A percentile compares a stretch with the other conserved stretches of the same genome.
Conservation (phyloP, 2,329 filamentous ascomycete genomes). For the Beauveria brongniartii region DNA sequence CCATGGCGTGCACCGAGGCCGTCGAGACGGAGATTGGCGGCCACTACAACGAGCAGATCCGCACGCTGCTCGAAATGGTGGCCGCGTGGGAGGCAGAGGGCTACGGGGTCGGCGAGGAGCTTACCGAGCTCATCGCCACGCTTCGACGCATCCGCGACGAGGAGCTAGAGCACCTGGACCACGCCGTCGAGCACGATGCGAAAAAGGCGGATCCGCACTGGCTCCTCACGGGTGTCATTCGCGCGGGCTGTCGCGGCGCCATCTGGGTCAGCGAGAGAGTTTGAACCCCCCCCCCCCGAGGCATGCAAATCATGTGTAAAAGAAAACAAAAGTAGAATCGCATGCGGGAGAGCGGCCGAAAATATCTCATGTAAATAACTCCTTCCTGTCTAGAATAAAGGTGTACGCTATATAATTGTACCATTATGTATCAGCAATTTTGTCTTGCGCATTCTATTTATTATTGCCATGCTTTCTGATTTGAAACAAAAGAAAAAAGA, state of each 20-base stretch:
- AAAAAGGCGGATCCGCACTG: constrained; percentile 87
- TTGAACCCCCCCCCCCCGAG: constrained; percentile 24
- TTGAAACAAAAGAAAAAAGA: constrained; percentile 7
- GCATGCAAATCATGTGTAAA: background rate
- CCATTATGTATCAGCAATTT: background rate
- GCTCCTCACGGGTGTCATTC: constrained; percentile 76
- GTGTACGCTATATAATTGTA: constrained; percentile 1
- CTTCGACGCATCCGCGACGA: constrained; percentile 85
- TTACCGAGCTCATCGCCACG: constrained; percentile 62
- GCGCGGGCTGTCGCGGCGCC: constrained; percentile 81
- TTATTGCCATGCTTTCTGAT: background rate
- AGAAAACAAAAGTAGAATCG: background rate
- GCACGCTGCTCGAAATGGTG: constrained; percentile 73
- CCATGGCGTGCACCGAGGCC: constrained; percentile 97
- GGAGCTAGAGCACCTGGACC: constrained; percentile 92
- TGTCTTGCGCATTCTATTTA: background rate
- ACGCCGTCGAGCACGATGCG: constrained; percentile 88
- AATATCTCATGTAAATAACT: background rate
- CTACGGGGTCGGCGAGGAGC: constrained; percentile 71
- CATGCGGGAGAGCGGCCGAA: background rate
- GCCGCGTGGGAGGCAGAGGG: constrained; percentile 66
- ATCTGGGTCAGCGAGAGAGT: constrained; percentile 84
- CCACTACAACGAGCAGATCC: constrained; percentile 91
- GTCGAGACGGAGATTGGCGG: constrained; percentile 96
- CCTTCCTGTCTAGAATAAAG: background rate